These are phyloP conservation scores for Aureobasidium sp. DNA, from an alignment of 2,329 filamentous ascomycete genomes.

Conservation along the genomic window DNA sequence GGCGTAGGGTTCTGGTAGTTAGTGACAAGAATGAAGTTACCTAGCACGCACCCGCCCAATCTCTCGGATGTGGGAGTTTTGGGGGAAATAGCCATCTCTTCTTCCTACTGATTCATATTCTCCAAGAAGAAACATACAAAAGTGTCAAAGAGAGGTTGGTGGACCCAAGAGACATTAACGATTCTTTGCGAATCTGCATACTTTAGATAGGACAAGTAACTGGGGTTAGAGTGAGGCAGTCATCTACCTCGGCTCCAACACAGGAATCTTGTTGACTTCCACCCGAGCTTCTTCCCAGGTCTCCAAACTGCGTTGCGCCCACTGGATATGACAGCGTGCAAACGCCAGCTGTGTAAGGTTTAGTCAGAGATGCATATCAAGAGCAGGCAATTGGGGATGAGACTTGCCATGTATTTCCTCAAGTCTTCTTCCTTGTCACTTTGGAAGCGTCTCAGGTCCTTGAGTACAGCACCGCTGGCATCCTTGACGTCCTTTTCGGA, in stretches of 20 bases:
- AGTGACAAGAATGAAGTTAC: not conserved
- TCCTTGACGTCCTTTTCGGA: slow-evolving; percentile 89
- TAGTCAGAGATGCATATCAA: too few relatives aligned
- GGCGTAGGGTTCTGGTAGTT: too few relatives aligned
- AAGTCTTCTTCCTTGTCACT: slow-evolving; percentile 91
- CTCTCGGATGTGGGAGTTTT: too few relatives aligned
- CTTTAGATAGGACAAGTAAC: not conserved
- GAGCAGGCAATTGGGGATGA: too few relatives aligned
- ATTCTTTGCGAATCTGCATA: slow-evolving; percentile 3
- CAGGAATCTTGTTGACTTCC: slow-evolving; percentile 73
- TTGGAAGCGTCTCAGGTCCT: slow-evolving; percentile 89
- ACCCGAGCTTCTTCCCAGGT: slow-evolving; percentile 85
- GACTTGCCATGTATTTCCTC: slow-evolving; percentile 84
- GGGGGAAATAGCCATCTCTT: too few relatives aligned
- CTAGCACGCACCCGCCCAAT: too few relatives aligned
- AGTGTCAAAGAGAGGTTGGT: too few relatives aligned
- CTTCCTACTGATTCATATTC: too few relatives aligned
- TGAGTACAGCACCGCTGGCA: slow-evolving; percentile 77
- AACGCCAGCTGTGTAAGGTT: slow-evolving; percentile 62
- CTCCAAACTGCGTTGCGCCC: slow-evolving; percentile 83
- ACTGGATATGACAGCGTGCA: slow-evolving; percentile 85
- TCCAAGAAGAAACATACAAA: too few relatives aligned
- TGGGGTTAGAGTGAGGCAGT: not conserved
- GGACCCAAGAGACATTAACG: not conserved
- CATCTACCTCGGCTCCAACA: not conserved